Conservation (phyloP, 2,329 filamentous ascomycete species). For the Xylariaceae sp. region DNA sequence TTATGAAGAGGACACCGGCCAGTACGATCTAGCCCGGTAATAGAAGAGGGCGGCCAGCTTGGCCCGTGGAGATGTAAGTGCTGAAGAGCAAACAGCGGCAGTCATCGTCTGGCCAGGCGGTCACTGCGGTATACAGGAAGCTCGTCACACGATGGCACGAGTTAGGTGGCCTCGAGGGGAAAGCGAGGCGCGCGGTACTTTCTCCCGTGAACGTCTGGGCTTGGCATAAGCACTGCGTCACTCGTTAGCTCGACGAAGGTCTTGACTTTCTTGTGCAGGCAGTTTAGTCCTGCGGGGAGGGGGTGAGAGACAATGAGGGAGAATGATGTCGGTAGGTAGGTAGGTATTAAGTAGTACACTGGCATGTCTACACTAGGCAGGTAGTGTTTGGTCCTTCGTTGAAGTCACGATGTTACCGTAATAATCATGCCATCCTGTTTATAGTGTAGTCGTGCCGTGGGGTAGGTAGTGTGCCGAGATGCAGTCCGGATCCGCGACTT, state of each 20-base stretch:
- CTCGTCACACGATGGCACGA: conserved; percentile 45
- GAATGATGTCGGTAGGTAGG: too few relatives aligned
- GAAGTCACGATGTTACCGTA: too few relatives aligned
- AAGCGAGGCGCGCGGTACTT: conserved; percentile 32
- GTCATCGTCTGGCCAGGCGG: conserved; percentile 34
- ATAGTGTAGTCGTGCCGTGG: too few relatives aligned
- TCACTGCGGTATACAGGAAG: conserved; percentile 35
- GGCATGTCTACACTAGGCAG: too few relatives aligned
- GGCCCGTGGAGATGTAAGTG: conserved; percentile 20
- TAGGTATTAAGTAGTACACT: too few relatives aligned
- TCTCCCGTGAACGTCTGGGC: conserved; percentile 35
- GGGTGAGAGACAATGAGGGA: background rate
- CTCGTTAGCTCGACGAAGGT: conserved; percentile 20
- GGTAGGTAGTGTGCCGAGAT: too few relatives aligned
- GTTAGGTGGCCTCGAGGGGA: conserved; percentile 38
- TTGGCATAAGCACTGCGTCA: conserved; percentile 42
- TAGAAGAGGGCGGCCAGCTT: conserved; percentile 35
- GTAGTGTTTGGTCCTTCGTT: too few relatives aligned
- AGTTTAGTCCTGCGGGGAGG: background rate
- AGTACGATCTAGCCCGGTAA: conserved; percentile 37
- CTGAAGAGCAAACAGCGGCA: conserved; percentile 28
- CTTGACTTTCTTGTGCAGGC: background rate
- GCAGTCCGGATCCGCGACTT: too few relatives aligned
- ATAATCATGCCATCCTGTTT: too few relatives aligned
- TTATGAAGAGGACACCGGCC: conserved; percentile 36